Percentiles rank a stretch among this genome's conserved stretches.
Evolutionary conservation across 2,329 filamentous ascomycete genomes (phyloP).

Genomic region (Tolypocladium inflatum): DNA sequence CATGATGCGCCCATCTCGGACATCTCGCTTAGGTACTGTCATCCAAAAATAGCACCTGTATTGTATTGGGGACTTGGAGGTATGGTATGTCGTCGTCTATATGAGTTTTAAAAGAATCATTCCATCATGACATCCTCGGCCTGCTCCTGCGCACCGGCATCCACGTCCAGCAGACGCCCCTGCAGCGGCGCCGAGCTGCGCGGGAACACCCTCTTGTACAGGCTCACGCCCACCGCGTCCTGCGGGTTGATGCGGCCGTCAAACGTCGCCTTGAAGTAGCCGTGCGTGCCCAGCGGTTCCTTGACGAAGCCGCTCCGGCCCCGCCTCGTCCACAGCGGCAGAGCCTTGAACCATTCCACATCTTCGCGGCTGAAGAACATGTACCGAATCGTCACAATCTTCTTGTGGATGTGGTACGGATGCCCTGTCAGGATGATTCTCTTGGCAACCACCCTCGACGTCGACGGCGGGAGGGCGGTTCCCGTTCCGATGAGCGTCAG

Average conservation of each 20-base stretch:
- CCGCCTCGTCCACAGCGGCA: conserved; percentile 88
- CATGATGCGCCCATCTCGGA: neutral
- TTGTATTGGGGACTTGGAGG: neutral
- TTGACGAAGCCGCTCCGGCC: conserved; percentile 88
- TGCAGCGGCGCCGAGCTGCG: conserved; percentile 47
- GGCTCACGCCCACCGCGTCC: conserved; percentile 82
- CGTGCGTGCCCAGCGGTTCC: conserved; percentile 89
- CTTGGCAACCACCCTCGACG: conserved; percentile 78
- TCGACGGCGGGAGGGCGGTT: conserved; percentile 72
- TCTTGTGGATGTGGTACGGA: conserved; percentile 98
- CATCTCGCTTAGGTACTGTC: neutral
- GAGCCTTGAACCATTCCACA: conserved; percentile 93
- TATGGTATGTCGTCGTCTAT: conserved; percentile 9
- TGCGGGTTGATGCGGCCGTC: conserved; percentile 93
- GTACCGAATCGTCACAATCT: conserved; percentile 91
- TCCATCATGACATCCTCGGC: conserved; percentile 26
- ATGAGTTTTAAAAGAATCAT: neutral
- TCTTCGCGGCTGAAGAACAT: conserved; percentile 99
- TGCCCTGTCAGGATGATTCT: conserved; percentile 90
- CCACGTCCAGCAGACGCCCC: conserved; percentile 31
- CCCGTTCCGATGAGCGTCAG: conserved; percentile 77
- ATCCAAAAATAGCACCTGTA: neutral
- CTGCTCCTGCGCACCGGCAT: conserved; percentile 7
- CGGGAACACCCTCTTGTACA: conserved; percentile 82
- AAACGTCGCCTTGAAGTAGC: conserved; percentile 99